Evolutionary conservation across 345 rosid species (phyloP).

Genomic region (Capsella bursapastoris): DNA sequence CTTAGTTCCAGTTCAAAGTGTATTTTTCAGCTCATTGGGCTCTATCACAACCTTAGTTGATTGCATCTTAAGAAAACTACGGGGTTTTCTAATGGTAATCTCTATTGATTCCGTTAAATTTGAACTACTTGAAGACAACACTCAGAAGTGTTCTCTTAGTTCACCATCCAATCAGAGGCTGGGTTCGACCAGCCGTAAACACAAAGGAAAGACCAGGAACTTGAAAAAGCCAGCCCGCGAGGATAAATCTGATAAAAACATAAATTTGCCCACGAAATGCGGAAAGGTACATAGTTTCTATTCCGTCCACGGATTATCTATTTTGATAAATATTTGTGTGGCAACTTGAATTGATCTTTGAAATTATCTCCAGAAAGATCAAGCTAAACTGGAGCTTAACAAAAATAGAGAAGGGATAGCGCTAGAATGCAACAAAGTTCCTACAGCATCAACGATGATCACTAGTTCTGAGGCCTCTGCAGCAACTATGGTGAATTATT

Average conservation of each 20-base stretch:
- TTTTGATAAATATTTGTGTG: conserved; percentile 20
- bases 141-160: conserved; percentile 50
- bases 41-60: conserved; percentile 68
- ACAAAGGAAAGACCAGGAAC: conserved; percentile 60
- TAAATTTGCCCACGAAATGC: conserved; percentile 39
- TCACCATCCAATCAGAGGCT: conserved; percentile 62
- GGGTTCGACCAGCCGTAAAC: conserved; percentile 53
- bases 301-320: conserved; percentile 24
- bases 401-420: conserved; percentile 38
- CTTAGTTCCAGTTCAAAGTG: conserved; percentile 47
- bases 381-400: conserved; percentile 30
- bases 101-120: conserved; percentile 74
- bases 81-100: conserved; percentile 72
- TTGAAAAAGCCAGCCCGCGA: conserved; percentile 52
- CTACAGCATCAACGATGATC: conserved; percentile 45
- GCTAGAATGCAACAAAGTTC: conserved; percentile 51
- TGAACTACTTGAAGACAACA: conserved; percentile 80
- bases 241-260: conserved; percentile 42
- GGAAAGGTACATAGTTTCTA: conserved; percentile 52
- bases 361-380: conserved; percentile 36
- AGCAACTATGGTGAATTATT: conserved; percentile 50
- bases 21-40: conserved; percentile 72
- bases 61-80: conserved; percentile 69
- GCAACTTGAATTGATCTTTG: conserved; percentile 34
- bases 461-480: conserved; percentile 45